Evolutionary conservation across 2,329 filamentous ascomycete species (phyloP).

Genomic region (Aspergillus brasiliensis): DNA sequence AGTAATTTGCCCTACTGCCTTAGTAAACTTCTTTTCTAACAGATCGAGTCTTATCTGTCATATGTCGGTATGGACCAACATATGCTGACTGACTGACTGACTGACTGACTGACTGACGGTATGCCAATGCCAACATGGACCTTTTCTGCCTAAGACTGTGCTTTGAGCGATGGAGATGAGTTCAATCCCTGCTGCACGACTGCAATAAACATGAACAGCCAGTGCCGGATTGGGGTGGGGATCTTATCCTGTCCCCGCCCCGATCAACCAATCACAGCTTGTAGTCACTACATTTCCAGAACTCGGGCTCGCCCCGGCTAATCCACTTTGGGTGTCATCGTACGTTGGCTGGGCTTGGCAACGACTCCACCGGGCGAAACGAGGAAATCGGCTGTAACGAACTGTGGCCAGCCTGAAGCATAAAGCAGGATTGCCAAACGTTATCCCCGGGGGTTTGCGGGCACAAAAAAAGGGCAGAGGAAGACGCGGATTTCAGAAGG

Average conservation of each 20-base stretch:
- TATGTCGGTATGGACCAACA: neutral
- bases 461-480: neutral
- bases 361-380: neutral
- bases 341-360: neutral
- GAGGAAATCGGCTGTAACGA: neutral
- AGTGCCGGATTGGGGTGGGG: neutral
- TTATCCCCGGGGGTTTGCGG: neutral
- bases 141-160: neutral
- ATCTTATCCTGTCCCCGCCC: neutral
- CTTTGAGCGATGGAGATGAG: neutral
- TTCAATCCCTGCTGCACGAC: neutral
- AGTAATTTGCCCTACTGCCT: neutral
- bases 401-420: constrained; percentile 2
- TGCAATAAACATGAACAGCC: constrained; percentile 4
- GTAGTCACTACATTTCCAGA: neutral
- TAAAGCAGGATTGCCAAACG: neutral
- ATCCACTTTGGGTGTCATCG: neutral
- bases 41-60: neutral
- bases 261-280: neutral
- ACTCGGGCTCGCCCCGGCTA: neutral
- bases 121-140: neutral
- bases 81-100: neutral
- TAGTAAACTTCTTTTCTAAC: neutral
- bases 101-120: too few relatives aligned
- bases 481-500: neutral